These are phyloP conservation scores for Fraxinus dipetala DNA, from an alignment of 305 asterid species.

Conservation along the genomic window DNA sequence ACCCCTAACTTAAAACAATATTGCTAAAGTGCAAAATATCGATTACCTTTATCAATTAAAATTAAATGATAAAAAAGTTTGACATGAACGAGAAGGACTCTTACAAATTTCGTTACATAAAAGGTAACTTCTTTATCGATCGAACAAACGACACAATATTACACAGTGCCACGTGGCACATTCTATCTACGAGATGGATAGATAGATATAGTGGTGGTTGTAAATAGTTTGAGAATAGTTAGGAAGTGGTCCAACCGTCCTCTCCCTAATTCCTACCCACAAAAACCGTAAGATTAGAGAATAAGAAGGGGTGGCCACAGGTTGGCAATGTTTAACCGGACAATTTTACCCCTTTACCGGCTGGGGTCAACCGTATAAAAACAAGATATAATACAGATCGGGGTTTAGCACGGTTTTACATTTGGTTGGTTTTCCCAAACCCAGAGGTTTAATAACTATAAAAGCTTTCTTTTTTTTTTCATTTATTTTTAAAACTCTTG, in stretches of 20 bases:
- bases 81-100: not conserved
- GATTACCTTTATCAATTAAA: not conserved
- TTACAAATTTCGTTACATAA: not conserved
- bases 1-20: not conserved
- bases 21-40: not conserved
- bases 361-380: conserved; percentile 25
- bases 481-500: not conserved
- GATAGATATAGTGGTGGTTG: conserved; percentile 26
- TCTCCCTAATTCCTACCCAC: conserved; percentile 27
- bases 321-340: conserved; percentile 17
- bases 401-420: conserved; percentile 44
- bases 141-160: not conserved
- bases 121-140: not conserved
- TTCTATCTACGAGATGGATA: conserved; percentile 26
- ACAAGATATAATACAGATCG: conserved; percentile 24
- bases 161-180: conserved; percentile 27
- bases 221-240: conserved; percentile 28
- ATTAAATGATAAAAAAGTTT: not conserved
- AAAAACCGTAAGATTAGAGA: conserved; percentile 22
- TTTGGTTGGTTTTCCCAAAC: conserved; percentile 44
- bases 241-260: conserved; percentile 39
- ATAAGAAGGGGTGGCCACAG: not conserved
- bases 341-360: conserved; percentile 32
- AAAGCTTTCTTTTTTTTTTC: not conserved
- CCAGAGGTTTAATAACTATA: conserved; percentile 48